Evolutionary conservation across 176 grass and related monocot genomes (phyloP), one percentile per base, ranked within the genome.

Genomic region (Pharus latifolius): DNA sequence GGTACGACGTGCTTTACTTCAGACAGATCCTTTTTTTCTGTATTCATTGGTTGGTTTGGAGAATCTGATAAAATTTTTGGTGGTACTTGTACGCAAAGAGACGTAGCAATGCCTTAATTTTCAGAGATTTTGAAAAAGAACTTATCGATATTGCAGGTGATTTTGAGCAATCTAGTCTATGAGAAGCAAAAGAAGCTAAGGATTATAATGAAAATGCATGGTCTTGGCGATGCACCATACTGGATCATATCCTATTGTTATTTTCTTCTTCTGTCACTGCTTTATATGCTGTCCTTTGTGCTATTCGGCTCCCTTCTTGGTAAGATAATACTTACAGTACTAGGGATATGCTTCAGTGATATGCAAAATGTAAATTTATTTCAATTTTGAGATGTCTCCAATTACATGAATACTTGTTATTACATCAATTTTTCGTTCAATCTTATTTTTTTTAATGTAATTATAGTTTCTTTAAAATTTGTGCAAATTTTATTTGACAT

Each of bases 151-250:
- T 2, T 81, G 20, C 62, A 96, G 87, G 87, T 96, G 76, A 82
- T 96, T 37, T 81, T 96, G 37, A 80, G 46, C 47, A 88, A 73
- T 51, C 53, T 91, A 61, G 77, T 90, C 22, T 90, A 90, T 26
- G 91, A 96, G 73, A 96, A 89, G 77, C 87, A 96, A 78, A 80
- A 90, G 53, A 96, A 96, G 57, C 80, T 87, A 60, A 87, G 83
- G 57, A 84, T 74, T 61, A 96, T 96, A 74, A 96, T 96, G 91
- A 96, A 87, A 63, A 87, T 90, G 87, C 87, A 96, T 68, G 91
- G 91, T 56, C 82, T 96, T 35, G 83, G 79, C 45, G 74, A 87
- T 82, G 56, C 64, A 15, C 74, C 91, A 16, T 96, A 90, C 29
- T 90, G 91, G 91, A 41, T 78, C 55, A 96, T 96, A 78, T 79